These are phyloP conservation scores for Paxillus rubicundulus DNA, from an alignment of 768 basidiomycete species.

Conservation along the genomic window DNA sequence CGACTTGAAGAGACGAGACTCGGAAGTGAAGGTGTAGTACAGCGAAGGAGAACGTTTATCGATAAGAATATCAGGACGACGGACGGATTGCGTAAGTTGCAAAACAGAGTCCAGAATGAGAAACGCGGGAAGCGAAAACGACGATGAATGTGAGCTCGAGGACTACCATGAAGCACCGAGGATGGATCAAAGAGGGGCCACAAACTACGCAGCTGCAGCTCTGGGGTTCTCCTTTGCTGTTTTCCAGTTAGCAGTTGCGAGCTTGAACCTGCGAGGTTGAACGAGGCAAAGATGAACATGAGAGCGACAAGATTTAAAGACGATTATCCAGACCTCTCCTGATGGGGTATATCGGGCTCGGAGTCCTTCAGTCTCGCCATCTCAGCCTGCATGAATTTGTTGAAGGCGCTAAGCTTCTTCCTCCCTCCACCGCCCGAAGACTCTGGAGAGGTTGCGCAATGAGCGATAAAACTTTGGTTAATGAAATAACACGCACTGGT, in stretches of 20 bases:
- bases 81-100: constrained; percentile 11
- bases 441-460: constrained; percentile 36
- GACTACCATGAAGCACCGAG: constrained; percentile 3
- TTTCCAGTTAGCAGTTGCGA: constrained; percentile 78
- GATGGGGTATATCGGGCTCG: constrained; percentile 69
- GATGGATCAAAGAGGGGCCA: neutral
- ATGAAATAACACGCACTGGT: constrained; percentile 38
- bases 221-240: constrained; percentile 66
- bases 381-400: constrained; percentile 79
- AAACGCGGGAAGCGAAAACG: constrained; percentile 1
- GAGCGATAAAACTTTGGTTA: constrained; percentile 11
- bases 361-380: constrained; percentile 76
- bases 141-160: constrained; percentile 1
- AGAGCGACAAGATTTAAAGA: neutral
- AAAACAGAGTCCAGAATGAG: constrained; percentile 18
- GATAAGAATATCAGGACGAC: constrained; percentile 32
- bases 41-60: constrained; percentile 26
- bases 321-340: constrained; percentile 56
- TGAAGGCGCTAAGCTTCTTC: constrained; percentile 69
- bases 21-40: constrained; percentile 16
- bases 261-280: constrained; percentile 53
- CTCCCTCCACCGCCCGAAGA: constrained; percentile 49
- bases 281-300: constrained; percentile 6
- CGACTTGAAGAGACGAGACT: constrained; percentile 3
- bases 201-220: constrained; percentile 24